These are phyloP conservation scores for Astragalus membranaceus DNA, from an alignment of 306 rosid species.

Conservation along the genomic window DNA sequence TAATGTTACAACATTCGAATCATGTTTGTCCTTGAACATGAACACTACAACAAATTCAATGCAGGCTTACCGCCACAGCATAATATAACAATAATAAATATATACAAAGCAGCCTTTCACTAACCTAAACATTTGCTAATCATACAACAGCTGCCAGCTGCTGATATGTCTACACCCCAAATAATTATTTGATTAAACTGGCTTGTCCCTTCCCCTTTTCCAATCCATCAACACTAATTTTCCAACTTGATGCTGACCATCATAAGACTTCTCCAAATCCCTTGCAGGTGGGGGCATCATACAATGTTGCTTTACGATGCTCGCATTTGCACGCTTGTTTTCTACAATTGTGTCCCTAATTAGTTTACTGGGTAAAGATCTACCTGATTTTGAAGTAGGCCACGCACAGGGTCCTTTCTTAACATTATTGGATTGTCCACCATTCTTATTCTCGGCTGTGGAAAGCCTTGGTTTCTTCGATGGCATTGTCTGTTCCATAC, in stretches of 20 bases:
- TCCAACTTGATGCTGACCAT: constrained; percentile 49
- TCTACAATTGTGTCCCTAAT: constrained; percentile 44
- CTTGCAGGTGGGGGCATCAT: constrained; percentile 80
- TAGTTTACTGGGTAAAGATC: constrained; percentile 60
- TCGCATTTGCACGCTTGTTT: constrained; percentile 38
- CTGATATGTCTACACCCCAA: constrained; percentile 19
- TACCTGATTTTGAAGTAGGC: constrained; percentile 77
- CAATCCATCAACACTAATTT: constrained; percentile 62
- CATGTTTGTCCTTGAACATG: constrained; percentile 30
- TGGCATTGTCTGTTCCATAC: constrained; percentile 37
- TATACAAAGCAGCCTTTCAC: constrained; percentile 48
- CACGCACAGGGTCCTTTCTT: constrained; percentile 51
- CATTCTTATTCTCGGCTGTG: constrained; percentile 40
- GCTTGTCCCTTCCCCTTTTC: constrained; percentile 65
- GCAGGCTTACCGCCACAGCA: constrained; percentile 38
- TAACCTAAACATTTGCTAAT: constrained; percentile 31
- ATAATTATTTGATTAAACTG: constrained; percentile 32
- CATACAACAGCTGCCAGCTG: constrained; percentile 30
- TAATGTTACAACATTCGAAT: constrained; percentile 62
- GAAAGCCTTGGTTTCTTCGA: constrained; percentile 73
- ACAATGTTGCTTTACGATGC: constrained; percentile 45
- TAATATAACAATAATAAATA: constrained; percentile 20
- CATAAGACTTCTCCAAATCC: constrained; percentile 42
- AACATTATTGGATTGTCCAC: constrained; percentile 27
- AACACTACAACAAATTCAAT: constrained; percentile 33